Base-by-base conservation (phyloP, 768 basidiomycete species). In the Bullera alba region DNA sequence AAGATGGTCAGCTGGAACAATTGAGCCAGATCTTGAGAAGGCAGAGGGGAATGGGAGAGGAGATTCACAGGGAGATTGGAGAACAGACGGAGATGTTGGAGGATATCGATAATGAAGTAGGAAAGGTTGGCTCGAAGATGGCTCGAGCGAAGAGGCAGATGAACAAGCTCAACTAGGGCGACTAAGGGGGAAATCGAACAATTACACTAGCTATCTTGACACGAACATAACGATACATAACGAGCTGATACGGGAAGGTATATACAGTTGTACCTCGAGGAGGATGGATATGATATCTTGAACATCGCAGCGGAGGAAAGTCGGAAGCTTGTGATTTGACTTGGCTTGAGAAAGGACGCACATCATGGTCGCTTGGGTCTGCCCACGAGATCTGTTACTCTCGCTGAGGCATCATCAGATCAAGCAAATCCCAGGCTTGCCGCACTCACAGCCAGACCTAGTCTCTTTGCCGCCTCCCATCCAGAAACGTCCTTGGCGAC, bases 31-130 rank as follows among this genome's bases (percentile, higher is more conserved):
- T 95, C 51, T 76, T 97, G 35, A 81, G 81, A 60, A 79, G 91
- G 30, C 92, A 96, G 73, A 79, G 83, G 65, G 83, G 87, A 23
- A 79, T 96, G 10, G 93, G 91, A 17, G 77, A 85, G 51, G 89
- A 88, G 6, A 95, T 97, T 51, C 79, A 80, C 43, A 79, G 77
- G 43, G 93, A 97, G 73, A 81, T 97, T 57, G 77, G 76, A 10
- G 73, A 81, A 53, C 93, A 97, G 70, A 91, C 83, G 58, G 88
- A 91, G 64, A 72, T 92, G 73, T 73, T 97, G 62, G 88, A 95
- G 67, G 80, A 82, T 68, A 74, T 97, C 54, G 77, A 81, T 5
- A 72, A 77, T 35, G 83, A 87, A 15, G 85, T 93, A 27, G 89
- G 92, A 67, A 74, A 75, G 22, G 84, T 86, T 2, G 84, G 84